A percentile compares a stretch with the other conserved stretches of the same genome.
Conservation (phyloP, 2,329 filamentous ascomycete species). For the Westerdykella ornata region DNA sequence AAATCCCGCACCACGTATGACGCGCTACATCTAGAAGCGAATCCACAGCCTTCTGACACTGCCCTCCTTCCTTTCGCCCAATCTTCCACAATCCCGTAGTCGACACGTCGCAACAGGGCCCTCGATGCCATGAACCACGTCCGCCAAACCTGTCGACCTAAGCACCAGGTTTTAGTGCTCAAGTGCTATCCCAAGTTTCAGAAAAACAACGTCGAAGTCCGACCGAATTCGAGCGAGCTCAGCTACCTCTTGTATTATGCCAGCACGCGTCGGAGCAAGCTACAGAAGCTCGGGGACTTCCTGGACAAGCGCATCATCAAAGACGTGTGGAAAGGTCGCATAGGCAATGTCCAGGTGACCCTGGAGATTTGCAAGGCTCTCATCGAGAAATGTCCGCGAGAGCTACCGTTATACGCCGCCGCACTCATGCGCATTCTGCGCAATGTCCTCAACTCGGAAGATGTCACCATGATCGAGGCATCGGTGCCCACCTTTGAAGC, state of each 20-base stretch:
- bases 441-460: constrained; percentile 73
- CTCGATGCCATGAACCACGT: constrained; percentile 47
- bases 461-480: constrained; percentile 89
- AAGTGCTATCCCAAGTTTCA: constrained; percentile 94
- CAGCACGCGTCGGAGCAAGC: constrained; percentile 86
- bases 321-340: constrained; percentile 82
- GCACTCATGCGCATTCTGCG: constrained; percentile 80
- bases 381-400: constrained; percentile 86
- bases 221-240: constrained; percentile 92
- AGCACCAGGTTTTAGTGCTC: constrained; percentile 91
- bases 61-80: not conserved
- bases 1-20: too few relatives aligned
- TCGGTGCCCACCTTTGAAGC: constrained; percentile 79
- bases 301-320: constrained; percentile 88
- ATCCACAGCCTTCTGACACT: too few relatives aligned
- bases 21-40: too few relatives aligned
- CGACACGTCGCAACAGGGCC: too few relatives aligned
- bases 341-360: constrained; percentile 90
- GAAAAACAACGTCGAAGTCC: constrained; percentile 81
- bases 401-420: constrained; percentile 79
- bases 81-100: not conserved
- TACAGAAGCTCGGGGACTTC: constrained; percentile 92
- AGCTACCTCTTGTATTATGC: constrained; percentile 97
- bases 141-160: constrained; percentile 66
- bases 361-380: constrained; percentile 86